These are phyloP conservation scores for Fusarium chuoi DNA, from an alignment of 2,329 filamentous ascomycete species.

Conservation along the genomic window DNA sequence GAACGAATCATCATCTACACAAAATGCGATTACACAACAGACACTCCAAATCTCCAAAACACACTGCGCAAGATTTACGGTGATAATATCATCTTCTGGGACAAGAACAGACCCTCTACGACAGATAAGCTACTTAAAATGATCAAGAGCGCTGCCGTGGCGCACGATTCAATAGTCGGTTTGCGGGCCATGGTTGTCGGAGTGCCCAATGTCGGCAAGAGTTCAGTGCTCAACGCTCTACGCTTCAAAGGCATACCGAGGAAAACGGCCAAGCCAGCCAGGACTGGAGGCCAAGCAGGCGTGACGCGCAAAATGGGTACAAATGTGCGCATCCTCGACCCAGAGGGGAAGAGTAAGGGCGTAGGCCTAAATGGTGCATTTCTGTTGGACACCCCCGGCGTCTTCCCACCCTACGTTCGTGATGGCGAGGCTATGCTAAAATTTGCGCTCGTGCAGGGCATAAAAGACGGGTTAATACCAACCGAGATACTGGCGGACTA, in stretches of 20 bases:
- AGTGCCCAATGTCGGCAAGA: conserved; percentile 98
- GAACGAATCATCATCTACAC: conserved; percentile 90
- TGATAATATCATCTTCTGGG: conserved; percentile 57
- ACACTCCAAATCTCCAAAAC: conserved; percentile 44
- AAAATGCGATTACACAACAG: conserved; percentile 78
- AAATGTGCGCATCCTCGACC: conserved; percentile 77
- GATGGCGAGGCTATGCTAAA: conserved; percentile 92
- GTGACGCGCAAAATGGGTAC: conserved; percentile 87
- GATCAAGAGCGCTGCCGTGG: conserved; percentile 47
- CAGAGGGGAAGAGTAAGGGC: conserved; percentile 54
- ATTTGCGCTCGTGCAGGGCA: conserved; percentile 88
- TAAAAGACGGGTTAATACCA: conserved; percentile 88
- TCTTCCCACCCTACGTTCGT: conserved; percentile 92
- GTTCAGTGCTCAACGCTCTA: conserved; percentile 89
- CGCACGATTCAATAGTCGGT: conserved; percentile 74
- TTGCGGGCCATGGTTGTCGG: conserved; percentile 88
- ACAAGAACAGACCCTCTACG: conserved; percentile 48
- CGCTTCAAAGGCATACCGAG: conserved; percentile 70
- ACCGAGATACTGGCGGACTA: conserved; percentile 87
- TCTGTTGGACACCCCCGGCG: conserved; percentile 90
- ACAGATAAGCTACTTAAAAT: conserved; percentile 54
- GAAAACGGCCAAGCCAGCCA: conserved; percentile 71
- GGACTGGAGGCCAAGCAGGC: conserved; percentile 87
- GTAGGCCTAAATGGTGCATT: conserved; percentile 73
- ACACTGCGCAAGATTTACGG: conserved; percentile 50